Evolutionary conservation across 2,329 filamentous ascomycete species (phyloP), one percentile per base, ranked within the genome.

Genomic region (Beauveria rudraprayagi): DNA sequence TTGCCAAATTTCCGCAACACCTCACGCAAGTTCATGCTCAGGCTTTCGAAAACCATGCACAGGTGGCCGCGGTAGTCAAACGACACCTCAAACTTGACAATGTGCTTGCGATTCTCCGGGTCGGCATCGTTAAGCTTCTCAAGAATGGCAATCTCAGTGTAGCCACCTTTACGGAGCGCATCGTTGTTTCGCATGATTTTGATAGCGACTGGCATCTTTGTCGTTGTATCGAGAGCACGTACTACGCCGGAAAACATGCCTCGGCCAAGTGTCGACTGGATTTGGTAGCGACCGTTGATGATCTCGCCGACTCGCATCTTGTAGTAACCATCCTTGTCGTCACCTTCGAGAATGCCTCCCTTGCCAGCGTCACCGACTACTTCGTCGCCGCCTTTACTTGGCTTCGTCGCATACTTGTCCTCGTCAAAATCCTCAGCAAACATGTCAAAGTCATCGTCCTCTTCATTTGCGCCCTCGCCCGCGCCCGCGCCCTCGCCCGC

Each of bases 181-280:
- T 96, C 92, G 69, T 99, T 97, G 74, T 95, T 95, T 65, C 94
- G 90, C 75, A 97, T 96, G 68, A 99, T 94, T 77, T 99, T 99
- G 80, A 99, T 90, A 26, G 94, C 94, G 37, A 97, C 92, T n/a
- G 89, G 73, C 67, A 84, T 83, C 69, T 87, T 87, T 62, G 83
- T 90, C 54, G 84, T 85, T 24, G 88, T 83, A 73, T 97, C 92
- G 64, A 85, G 82, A 24, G 94, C 94, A 65, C 91, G 87, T 58
- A 94, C 91, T n/a, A 99, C 94, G 9, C 91, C 92, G 0, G 94
- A 96, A 72, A 97, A 99, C 83, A 97, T 96, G 68, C 94, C 94
- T 74, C 91, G 92, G 65, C 94, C 94, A 24, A 99, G 81, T 57
- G 88, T 88, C 62, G 92, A 86, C 72, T 93, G 89, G 37, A 99